A percentile compares a stretch with the other conserved stretches of the same genome.
phyloP scores from a whole-genome alignment of 306 rosid genomes.

The Cucurbita argyrosperma region DNA sequence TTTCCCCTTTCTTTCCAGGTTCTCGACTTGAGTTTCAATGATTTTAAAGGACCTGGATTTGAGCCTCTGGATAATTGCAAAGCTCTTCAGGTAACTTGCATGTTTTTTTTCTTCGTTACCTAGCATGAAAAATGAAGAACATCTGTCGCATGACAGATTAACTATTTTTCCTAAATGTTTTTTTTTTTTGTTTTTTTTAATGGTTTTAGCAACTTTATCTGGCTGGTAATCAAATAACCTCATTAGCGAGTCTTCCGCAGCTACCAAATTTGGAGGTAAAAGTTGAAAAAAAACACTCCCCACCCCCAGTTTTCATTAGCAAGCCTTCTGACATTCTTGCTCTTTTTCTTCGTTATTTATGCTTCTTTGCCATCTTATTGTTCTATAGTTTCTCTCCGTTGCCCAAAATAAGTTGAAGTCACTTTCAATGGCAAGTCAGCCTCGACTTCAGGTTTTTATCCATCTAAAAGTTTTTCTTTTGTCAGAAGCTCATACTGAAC shows the following conservation, averaged over 20 bases:
- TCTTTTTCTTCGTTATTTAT: not conserved
- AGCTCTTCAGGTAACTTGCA: conserved; percentile 59
- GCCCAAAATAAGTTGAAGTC: conserved; percentile 96
- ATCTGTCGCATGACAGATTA: not conserved
- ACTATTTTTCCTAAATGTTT: not conserved
- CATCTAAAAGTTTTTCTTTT: not conserved
- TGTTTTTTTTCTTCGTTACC: not conserved
- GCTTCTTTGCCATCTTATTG: not conserved
- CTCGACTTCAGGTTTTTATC: conserved; percentile 75
- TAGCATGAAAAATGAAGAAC: not conserved
- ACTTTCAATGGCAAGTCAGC: conserved; percentile 94
- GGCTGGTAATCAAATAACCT: conserved; percentile 97
- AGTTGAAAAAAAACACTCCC: conserved; percentile 1
- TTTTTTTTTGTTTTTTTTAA: not conserved
- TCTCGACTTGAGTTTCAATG: conserved; percentile 97
- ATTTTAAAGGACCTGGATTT: conserved; percentile 95
- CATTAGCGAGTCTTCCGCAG: conserved; percentile 87
- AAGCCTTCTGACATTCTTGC: not conserved
- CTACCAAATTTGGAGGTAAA: conserved; percentile 95
- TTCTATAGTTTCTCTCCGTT: conserved; percentile 78
- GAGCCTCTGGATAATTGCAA: conserved; percentile 93
- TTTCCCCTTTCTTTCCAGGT: conserved; percentile 40
- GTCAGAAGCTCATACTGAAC: not conserved
- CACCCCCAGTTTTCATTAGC: not conserved
- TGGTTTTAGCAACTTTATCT: conserved; percentile 79